A percentile compares a stretch with the other conserved stretches of the same genome.
These are phyloP conservation scores for Dioscorea alata DNA, from an alignment of 106 monocot genomes.

Conservation along the genomic window DNA sequence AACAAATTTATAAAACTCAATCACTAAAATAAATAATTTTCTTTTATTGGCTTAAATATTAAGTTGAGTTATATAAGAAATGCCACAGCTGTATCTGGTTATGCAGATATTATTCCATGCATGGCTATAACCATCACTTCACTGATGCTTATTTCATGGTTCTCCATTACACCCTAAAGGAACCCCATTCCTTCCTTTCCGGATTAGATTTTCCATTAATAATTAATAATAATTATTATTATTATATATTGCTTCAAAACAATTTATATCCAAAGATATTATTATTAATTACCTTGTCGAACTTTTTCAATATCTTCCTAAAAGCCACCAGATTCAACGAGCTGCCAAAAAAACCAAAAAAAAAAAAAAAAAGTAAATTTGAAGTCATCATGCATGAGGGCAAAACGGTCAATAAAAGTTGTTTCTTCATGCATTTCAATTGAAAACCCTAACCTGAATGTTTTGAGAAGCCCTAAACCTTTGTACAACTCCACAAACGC, in stretches of 20 bases:
- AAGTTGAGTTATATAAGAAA: too few relatives aligned
- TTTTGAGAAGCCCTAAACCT: slow-evolving; percentile 81
- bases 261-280: neutral
- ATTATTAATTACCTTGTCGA: slow-evolving; percentile 95
- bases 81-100: too few relatives aligned
- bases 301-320: slow-evolving; percentile 90
- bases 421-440: too few relatives aligned
- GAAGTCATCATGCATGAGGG: too few relatives aligned
- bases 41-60: too few relatives aligned
- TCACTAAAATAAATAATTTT: too few relatives aligned
- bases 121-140: too few relatives aligned
- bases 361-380: neutral
- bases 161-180: neutral
- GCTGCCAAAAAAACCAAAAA: slow-evolving; percentile 31
- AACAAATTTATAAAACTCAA: too few relatives aligned
- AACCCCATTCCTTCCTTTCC: neutral
- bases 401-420: too few relatives aligned
- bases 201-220: neutral
- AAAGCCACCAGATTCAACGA: slow-evolving; percentile 88
- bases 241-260: neutral
- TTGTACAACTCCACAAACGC: slow-evolving; percentile 87
- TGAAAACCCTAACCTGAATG: slow-evolving; percentile 56
- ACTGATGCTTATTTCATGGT: neutral
- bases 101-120: too few relatives aligned
- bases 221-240: neutral